Percentiles rank a stretch among this genome's conserved stretches.
phyloP scores from a whole-genome alignment of 2,329 filamentous ascomycete species.

The Venturiaceae sp. region DNA sequence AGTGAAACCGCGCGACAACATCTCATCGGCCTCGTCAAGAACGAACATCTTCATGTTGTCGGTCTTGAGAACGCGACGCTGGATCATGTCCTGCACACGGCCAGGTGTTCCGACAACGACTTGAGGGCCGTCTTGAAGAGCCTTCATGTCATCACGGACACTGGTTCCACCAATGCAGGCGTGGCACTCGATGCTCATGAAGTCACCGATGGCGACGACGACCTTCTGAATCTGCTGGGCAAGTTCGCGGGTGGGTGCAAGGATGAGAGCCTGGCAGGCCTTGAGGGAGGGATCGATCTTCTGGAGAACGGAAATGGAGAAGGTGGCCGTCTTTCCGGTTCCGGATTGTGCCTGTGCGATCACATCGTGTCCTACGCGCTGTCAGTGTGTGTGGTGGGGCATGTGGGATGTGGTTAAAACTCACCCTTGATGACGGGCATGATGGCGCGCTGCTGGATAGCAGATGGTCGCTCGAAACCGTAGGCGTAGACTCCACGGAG shows the following conservation, averaged over 20 bases:
- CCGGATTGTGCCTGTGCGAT: conserved; percentile 99
- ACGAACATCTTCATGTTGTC: conserved; percentile 99
- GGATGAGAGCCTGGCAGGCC: conserved; percentile 95
- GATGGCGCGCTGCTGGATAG: conserved; percentile 99
- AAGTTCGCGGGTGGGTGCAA: conserved; percentile 95
- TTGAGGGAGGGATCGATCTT: conserved; percentile 95
- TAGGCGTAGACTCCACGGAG: conserved; percentile 99
- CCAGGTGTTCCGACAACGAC: conserved; percentile 96
- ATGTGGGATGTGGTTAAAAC: conserved; percentile 23
- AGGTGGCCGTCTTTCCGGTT: conserved; percentile 99
- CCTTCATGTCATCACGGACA: conserved; percentile 97
- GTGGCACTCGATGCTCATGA: conserved; percentile 99
- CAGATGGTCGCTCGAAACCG: conserved; percentile 99
- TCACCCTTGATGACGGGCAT: conserved; percentile 99
- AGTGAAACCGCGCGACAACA: conserved; percentile 98
- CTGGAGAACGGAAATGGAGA: conserved; percentile 98
- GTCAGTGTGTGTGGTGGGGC: neutral
- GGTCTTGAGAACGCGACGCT: conserved; percentile 93
- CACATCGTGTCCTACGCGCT: conserved; percentile 72
- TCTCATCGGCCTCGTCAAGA: conserved; percentile 98
- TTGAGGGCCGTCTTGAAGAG: conserved; percentile 89
- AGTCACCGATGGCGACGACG: conserved; percentile 95
- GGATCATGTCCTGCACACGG: conserved; percentile 99
- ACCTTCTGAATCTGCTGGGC: conserved; percentile 99
- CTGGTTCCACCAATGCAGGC: conserved; percentile 98